These are phyloP conservation scores for Fusarium agapanthi DNA, from an alignment of 2,329 filamentous ascomycete species.

Conservation along the genomic window DNA sequence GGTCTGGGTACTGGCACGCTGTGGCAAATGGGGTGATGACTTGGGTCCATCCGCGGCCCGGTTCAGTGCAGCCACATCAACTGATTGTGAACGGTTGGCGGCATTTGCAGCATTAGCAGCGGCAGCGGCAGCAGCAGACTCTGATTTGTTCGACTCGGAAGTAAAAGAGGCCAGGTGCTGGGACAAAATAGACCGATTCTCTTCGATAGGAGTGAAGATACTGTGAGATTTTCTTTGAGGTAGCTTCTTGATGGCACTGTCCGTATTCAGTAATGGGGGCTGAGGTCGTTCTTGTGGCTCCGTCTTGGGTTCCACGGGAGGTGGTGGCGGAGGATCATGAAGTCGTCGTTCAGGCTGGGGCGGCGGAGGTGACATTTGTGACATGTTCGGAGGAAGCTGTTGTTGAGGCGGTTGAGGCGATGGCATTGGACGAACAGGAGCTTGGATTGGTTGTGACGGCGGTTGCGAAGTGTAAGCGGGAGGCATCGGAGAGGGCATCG, in stretches of 20 bases:
- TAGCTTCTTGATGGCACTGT: slow-evolving; percentile 65
- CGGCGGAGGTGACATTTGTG: slow-evolving; percentile 63
- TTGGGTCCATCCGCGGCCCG: slow-evolving; percentile 58
- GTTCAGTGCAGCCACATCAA: slow-evolving; percentile 67
- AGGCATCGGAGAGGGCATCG: slow-evolving; percentile 75
- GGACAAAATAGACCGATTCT: slow-evolving; percentile 86
- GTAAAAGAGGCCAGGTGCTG: slow-evolving; percentile 80
- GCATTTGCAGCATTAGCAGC: slow-evolving; percentile 39
- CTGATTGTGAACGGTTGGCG: slow-evolving; percentile 67
- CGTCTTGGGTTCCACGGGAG: slow-evolving; percentile 59
- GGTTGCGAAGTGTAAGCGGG: slow-evolving; percentile 69
- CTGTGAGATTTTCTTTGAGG: slow-evolving; percentile 85
- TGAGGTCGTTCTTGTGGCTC: slow-evolving; percentile 59
- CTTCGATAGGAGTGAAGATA: slow-evolving; percentile 97
- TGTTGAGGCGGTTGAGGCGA: slow-evolving; percentile 67
- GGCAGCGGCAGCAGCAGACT: slow-evolving; percentile 44
- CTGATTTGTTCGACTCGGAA: slow-evolving; percentile 56
- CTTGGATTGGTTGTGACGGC: slow-evolving; percentile 57
- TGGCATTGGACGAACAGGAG: slow-evolving; percentile 60
- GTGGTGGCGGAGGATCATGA: slow-evolving; percentile 61
- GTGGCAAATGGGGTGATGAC: slow-evolving; percentile 67
- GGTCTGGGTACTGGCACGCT: slow-evolving; percentile 58
- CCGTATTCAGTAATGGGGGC: slow-evolving; percentile 60
- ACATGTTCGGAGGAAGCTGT: slow-evolving; percentile 57
- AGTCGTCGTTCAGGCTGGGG: slow-evolving; percentile 56